Evolutionary conservation across 768 basidiomycete genomes (phyloP), one percentile per base, ranked within the genome.

Genomic region (Boletus pseudo-olivaceus): DNA sequence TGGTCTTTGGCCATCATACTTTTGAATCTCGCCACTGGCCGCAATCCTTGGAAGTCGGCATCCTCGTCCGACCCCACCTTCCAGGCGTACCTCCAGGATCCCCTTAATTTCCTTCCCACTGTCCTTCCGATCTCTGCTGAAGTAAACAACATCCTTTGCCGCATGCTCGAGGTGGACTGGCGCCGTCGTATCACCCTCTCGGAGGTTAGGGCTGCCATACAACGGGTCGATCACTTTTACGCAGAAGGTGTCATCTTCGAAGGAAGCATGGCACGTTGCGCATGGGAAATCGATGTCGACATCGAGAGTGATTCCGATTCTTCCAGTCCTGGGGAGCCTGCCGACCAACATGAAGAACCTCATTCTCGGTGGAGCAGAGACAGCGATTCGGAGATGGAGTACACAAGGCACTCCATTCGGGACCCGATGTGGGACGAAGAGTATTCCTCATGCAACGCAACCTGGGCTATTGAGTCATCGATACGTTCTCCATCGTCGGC

Each of bases 1-100:
- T 99, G 96, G 96, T 93, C 94, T 8, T 76, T 98, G 41, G 96
- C 94, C 33, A 90, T 99, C 64, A 91, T 99, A 56, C 85, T 99
- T 35, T 84, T 98, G 67, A 99, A 99, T 72, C 83, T 99, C 42
- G 85, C 90, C 27, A 97, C 93, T 23, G 93, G 93, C 5, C 83
- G 96, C 32, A 98, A 98, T 64, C 96, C 96, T 5, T 98, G 96
- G 96, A 90, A 90, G 69, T 88, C 90, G 23, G 94, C 96, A 4
- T 86, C 83, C 4, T 67, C 74, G 1, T 77, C 84, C 39, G 96
- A 98, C 72, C 86, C 88, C 57, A 94, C 92, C 4, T 99, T 94
- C 78, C 82, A 87, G 62, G 88, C 88, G 1, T 99, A 91, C 71
- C 78, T 90, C 52, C 83, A 81, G 59, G 83, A 91, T 60, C 89